Conservation (phyloP, 768 basidiomycete genomes). For the Suillus paluster region DNA sequence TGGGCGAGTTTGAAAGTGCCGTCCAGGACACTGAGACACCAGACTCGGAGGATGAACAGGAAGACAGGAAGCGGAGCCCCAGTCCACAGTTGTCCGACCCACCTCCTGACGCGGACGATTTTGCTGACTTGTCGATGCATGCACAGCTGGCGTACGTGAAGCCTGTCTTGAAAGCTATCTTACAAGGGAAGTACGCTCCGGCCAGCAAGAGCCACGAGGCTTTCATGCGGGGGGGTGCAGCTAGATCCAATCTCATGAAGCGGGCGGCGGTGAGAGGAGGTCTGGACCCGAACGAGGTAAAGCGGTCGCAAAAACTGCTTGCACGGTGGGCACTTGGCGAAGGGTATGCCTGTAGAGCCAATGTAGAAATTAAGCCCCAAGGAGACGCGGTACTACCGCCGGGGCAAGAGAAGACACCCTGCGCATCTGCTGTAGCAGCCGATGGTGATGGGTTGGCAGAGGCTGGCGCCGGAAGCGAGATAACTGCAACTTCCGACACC, state of each 20-base stretch:
- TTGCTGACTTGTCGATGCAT: slow-evolving; percentile 52
- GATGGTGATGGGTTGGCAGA: background rate
- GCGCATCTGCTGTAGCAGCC: background rate
- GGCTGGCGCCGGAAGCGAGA: background rate
- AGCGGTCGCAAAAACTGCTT: slow-evolving; percentile 37
- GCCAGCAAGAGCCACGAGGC: slow-evolving; percentile 49
- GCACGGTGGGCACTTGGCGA: slow-evolving; percentile 32
- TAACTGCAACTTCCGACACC: background rate
- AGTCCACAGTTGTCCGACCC: slow-evolving; percentile 30
- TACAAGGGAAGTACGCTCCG: slow-evolving; percentile 61
- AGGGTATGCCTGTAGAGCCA: background rate
- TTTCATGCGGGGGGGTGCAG: slow-evolving; percentile 63
- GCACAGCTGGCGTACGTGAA: slow-evolving; percentile 71
- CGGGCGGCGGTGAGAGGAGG: slow-evolving; percentile 41
- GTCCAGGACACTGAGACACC: slow-evolving; percentile 32
- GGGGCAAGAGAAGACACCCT: background rate
- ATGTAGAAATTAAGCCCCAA: background rate
- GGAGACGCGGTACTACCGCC: background rate
- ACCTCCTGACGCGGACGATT: slow-evolving; percentile 51
- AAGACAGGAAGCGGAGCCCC: slow-evolving; percentile 24
- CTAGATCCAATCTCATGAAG: slow-evolving; percentile 40
- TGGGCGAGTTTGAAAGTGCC: slow-evolving; percentile 60
- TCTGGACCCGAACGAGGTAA: slow-evolving; percentile 42
- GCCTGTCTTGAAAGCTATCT: slow-evolving; percentile 61
- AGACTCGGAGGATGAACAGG: slow-evolving; percentile 36